Base-by-base conservation (phyloP, 495 filamentous ascomycete genomes). In the Filosporella fistucella region DNA sequence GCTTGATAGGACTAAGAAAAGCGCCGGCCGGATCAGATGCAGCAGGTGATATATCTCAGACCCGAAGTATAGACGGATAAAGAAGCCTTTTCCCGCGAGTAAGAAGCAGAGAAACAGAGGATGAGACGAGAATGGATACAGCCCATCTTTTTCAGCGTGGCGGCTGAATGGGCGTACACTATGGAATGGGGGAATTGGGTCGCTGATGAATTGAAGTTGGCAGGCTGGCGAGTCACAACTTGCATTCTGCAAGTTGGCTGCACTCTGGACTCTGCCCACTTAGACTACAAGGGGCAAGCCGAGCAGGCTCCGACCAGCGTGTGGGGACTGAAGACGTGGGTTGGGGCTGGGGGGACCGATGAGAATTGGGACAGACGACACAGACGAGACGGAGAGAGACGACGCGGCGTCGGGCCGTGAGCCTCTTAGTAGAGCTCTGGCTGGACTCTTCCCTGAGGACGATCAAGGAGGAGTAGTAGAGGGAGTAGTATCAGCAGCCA, bases 41-140 rank as follows among this genome's bases (percentile, higher is more conserved):
- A 48, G 38, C 41, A 48, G 38, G 25, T 54, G 46, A 54, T 54
- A 51, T 54, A 58, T 51, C 47, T 45, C 44, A 42, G 39, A 51
- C 41, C 52, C 52, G 41, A 52, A 29, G 25, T 48, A 52, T 44
- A 51, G 20, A 35, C 56, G 56, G 56, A 42, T 58, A 51, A 47
- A 58, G 22, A 47, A 21, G 47, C 38, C 47, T 38, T 43, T 32
- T 36, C 52, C 53, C 45, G 49, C 29, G 34, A 37, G 36, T 52
- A 34, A 28, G 38, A 45, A 20, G 14, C 10, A 47, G 42, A 25
- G 29, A 20, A 48, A 40, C 22, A 35, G 20, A 45, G 38, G 32
- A 51, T 42, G 42, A 42, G 38, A 58, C 36, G 32, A 42, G 42
- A 33, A 49, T 39, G 48, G 56, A 40, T 21, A 33, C 28, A 34